Conservation (phyloP, 371 early-diverging fungal genomes). For the Parasitella parasitica region DNA sequence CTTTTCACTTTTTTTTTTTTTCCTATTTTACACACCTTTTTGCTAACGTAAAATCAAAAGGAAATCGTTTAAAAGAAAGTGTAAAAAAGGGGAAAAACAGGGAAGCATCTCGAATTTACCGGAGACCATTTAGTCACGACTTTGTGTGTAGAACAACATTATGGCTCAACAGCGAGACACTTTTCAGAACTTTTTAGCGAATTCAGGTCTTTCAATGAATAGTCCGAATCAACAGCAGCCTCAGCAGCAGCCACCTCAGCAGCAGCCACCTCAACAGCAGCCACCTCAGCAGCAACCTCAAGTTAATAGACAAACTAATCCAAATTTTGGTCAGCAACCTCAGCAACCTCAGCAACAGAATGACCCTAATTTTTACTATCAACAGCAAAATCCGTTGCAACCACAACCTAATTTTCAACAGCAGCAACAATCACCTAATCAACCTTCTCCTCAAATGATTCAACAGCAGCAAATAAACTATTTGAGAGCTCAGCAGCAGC, state of each 20-base stretch:
- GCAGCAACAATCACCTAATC: conserved; percentile 1
- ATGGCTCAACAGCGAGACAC: conserved; percentile 30
- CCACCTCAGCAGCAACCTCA: neutral
- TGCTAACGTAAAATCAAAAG: neutral
- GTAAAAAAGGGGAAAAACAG: neutral
- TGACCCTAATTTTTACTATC: conserved; percentile 17
- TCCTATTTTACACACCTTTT: neutral
- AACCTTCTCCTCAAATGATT: conserved; percentile 18
- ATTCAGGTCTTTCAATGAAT: conserved; percentile 15
- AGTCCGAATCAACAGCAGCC: conserved; percentile 3
- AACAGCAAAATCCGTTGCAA: conserved; percentile 2
- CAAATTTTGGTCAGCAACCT: conserved; percentile 1
- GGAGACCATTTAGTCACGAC: conserved; percentile 7
- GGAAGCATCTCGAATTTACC: conserved; percentile 6
- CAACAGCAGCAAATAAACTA: conserved; percentile 10
- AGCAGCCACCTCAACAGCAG: conserved; percentile 14
- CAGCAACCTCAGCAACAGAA: conserved; percentile 4
- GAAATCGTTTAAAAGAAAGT: neutral
- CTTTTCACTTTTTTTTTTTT: neutral
- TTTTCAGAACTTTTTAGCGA: conserved; percentile 20
- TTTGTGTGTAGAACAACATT: neutral
- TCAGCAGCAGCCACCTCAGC: neutral
- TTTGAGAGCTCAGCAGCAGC: neutral
- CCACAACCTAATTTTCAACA: conserved; percentile 10
- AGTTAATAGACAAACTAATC: neutral